Conservation (phyloP, 2,329 filamentous ascomycete genomes). For the Kalaharituber pfeilii region DNA sequence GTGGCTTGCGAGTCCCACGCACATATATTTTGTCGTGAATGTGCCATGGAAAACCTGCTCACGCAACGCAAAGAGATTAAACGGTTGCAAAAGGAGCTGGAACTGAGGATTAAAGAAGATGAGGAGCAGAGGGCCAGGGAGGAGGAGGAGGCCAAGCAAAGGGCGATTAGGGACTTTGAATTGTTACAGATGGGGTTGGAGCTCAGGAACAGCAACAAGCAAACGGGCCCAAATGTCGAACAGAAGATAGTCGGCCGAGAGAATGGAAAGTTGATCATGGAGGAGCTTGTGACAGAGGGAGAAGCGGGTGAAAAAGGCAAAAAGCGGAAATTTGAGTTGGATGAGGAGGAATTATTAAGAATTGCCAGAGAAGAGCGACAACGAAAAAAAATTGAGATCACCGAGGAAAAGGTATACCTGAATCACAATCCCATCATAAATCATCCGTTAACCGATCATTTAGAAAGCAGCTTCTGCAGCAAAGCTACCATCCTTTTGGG, state of each 20-base stretch:
- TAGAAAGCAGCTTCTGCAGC: conserved; percentile 16
- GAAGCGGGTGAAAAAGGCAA: conserved; percentile 29
- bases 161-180: conserved; percentile 69
- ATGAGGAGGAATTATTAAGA: conserved; percentile 55
- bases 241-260: conserved; percentile 27
- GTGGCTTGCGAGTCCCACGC: conserved; percentile 62
- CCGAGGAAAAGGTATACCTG: conserved; percentile 47
- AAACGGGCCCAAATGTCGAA: conserved; percentile 18
- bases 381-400: conserved; percentile 51
- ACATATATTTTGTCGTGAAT: conserved; percentile 91
- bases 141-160: conserved; percentile 51
- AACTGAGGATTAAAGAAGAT: conserved; percentile 43
- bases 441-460: conserved; percentile 14
- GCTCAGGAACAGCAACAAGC: conserved; percentile 24
- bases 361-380: conserved; percentile 52
- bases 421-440: background rate
- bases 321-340: conserved; percentile 65
- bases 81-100: conserved; percentile 50
- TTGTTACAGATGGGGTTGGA: conserved; percentile 56
- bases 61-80: conserved; percentile 85
- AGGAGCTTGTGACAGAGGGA: conserved; percentile 24
- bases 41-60: conserved; percentile 76
- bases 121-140: conserved; percentile 42
- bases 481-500: conserved; percentile 73
- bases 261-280: conserved; percentile 31